Evolutionary conservation across 2,329 filamentous ascomycete genomes (phyloP).

Genomic region (Amylocarpus encephaloides): DNA sequence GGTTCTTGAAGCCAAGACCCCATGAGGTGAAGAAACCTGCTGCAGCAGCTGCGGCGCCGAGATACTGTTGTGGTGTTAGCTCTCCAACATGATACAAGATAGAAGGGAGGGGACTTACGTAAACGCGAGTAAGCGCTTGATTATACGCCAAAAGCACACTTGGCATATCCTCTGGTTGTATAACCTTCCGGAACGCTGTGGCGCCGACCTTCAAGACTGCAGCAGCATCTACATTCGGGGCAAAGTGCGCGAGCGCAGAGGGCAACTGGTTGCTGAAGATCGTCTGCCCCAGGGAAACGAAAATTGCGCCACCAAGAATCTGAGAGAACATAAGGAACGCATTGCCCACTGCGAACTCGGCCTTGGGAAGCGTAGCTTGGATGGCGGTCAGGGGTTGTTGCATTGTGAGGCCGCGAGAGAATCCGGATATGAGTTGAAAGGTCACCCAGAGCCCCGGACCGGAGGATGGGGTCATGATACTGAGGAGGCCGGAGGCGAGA

Average conservation of each 20-base stretch:
- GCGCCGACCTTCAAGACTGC: conserved; percentile 36
- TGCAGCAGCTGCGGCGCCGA: conserved; percentile 10
- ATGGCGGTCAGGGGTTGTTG: conserved; percentile 31
- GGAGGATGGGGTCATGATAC: conserved; percentile 23
- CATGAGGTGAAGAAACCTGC: conserved; percentile 8
- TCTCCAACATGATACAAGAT: background rate
- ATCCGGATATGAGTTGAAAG: conserved; percentile 23
- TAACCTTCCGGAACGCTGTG: conserved; percentile 33
- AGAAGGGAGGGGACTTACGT: conserved; percentile 5
- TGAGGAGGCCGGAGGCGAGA: conserved; percentile 32
- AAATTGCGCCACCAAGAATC: conserved; percentile 29
- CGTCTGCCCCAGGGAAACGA: conserved; percentile 28
- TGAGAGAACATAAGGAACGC: conserved; percentile 33
- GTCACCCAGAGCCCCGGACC: conserved; percentile 17
- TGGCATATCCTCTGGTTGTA: conserved; percentile 29
- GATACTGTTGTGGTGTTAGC: conserved; percentile 6
- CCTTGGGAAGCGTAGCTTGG: conserved; percentile 28
- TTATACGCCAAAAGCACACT: conserved; percentile 38
- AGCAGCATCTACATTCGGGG: conserved; percentile 30
- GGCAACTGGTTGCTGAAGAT: conserved; percentile 26
- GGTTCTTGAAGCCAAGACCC: conserved; percentile 11
- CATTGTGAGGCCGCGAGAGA: conserved; percentile 18
- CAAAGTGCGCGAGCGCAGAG: conserved; percentile 30
- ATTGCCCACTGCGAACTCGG: conserved; percentile 30
- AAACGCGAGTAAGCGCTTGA: conserved; percentile 23